Base-by-base conservation (phyloP, 257 asterid genomes). In the Anisodus tanguticus region DNA sequence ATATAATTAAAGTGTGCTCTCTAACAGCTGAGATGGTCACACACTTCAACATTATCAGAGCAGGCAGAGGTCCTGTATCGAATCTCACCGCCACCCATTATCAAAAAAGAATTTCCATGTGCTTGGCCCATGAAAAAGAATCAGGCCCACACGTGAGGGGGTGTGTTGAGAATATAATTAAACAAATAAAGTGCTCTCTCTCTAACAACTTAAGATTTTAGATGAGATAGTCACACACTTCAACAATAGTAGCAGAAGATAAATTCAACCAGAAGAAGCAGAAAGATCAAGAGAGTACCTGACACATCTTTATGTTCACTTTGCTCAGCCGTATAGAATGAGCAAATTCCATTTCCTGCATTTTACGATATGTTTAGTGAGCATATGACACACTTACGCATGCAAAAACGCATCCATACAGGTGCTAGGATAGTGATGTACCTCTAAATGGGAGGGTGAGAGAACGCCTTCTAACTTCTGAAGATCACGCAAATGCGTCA, bases 311-410 rank as follows among this genome's bases (percentile, higher is more conserved):
- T 84, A 97, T 93, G 91, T 87, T 92, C 84, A 86, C 98, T 91
- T 97, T 97, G 92, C 97, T 95, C 88, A 92, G 93, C 91, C 98
- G 94, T 69, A 95, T 80, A 64, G 97, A 87, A 88, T 93, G 98
- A 37, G 99, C 99, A 83, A 97, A 97, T 88, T 93, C 98, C 99
- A 97, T 95, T 88, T 97, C 99, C 98, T 95, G 82, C 87, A 87
- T 47, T 80, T 47, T 54, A 2, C 83, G 70, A 51, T 31, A 80
- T 4, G 82, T 67, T 19, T 53, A 82, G 55, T 89, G 47, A 88
- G 80, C 79, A 45, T 59, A 81, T 15, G 58, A 63, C 83, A 87
- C 82, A 81, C 83, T 55, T 58, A 7, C 68, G 59, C 26, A 53
- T 54, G 45, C 83, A 80, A 69, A 85, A 83, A 58, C 62, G 78